These are phyloP conservation scores for Pseudogymnoascus sp. DNA, from an alignment of 2,329 filamentous ascomycete species.

Conservation along the genomic window DNA sequence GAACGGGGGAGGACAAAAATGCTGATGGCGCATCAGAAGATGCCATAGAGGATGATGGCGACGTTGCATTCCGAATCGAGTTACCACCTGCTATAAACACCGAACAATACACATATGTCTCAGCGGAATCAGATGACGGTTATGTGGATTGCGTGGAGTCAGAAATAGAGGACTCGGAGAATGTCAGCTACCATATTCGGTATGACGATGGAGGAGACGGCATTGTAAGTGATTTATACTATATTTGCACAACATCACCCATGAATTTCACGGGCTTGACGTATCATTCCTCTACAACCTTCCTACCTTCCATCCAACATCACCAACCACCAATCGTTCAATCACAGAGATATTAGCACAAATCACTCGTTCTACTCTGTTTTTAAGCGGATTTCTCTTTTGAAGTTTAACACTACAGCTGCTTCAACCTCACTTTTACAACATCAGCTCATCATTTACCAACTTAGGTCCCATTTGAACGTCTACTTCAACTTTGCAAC, in stretches of 20 bases:
- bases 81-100: background rate
- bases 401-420: background rate
- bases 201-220: conserved; percentile 28
- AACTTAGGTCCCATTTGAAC: conserved; percentile 38
- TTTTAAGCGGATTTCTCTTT: background rate
- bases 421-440: background rate
- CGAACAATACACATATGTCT: background rate
- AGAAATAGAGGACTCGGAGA: conserved; percentile 19
- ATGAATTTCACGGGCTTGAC: background rate
- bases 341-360: background rate
- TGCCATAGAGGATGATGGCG: background rate
- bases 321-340: background rate
- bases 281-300: background rate
- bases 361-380: background rate
- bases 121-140: conserved; percentile 16
- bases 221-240: conserved; percentile 23
- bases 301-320: background rate
- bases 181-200: conserved; percentile 25
- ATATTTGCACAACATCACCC: background rate
- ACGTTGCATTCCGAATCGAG: background rate
- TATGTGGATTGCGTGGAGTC: conserved; percentile 28
- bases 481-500: conserved; percentile 39
- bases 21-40: background rate
- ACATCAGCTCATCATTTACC: background rate
- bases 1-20: background rate